Evolutionary conservation across 2,329 filamentous ascomycete species (phyloP).

Genomic region (Ciborinia camelliae): DNA sequence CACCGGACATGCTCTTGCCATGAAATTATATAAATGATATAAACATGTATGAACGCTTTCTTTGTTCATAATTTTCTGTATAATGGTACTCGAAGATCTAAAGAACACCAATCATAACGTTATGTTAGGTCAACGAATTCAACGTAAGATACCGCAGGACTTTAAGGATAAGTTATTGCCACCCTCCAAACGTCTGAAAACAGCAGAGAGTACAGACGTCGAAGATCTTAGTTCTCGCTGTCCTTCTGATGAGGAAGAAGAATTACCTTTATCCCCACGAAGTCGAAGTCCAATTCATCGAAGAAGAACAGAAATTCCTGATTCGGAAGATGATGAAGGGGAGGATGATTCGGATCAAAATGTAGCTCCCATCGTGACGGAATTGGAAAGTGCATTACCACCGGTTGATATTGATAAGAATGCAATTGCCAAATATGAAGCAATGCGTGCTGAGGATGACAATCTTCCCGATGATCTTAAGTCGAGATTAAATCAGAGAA

Average conservation of each 20-base stretch:
- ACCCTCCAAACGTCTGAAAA: slow-evolving; percentile 35
- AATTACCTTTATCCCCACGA: slow-evolving; percentile 30
- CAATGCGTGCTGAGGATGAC: slow-evolving; percentile 43
- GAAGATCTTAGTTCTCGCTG: slow-evolving; percentile 4
- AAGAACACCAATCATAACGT: slow-evolving; percentile 24
- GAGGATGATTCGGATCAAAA: slow-evolving; percentile 32
- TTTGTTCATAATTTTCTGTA: neutral
- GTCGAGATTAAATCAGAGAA: slow-evolving; percentile 52
- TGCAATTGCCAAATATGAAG: slow-evolving; percentile 77
- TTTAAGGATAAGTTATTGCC: slow-evolving; percentile 29
- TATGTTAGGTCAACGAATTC: slow-evolving; percentile 30
- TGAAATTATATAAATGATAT: neutral
- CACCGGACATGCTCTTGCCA: neutral
- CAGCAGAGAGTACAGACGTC: slow-evolving; percentile 29
- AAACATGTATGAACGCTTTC: neutral
- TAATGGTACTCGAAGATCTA: slow-evolving; percentile 28
- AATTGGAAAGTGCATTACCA: slow-evolving; percentile 69
- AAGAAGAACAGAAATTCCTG: slow-evolving; percentile 37
- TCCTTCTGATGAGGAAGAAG: slow-evolving; percentile 23
- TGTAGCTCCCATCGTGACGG: slow-evolving; percentile 50
- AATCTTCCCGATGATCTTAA: slow-evolving; percentile 43
- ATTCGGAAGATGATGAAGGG: slow-evolving; percentile 39
- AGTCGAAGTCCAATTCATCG: slow-evolving; percentile 24
- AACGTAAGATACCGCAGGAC: slow-evolving; percentile 29
- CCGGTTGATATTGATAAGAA: slow-evolving; percentile 62